phyloP scores from a whole-genome alignment of 179 eudicot genomes.

The Beta lomatogona region DNA sequence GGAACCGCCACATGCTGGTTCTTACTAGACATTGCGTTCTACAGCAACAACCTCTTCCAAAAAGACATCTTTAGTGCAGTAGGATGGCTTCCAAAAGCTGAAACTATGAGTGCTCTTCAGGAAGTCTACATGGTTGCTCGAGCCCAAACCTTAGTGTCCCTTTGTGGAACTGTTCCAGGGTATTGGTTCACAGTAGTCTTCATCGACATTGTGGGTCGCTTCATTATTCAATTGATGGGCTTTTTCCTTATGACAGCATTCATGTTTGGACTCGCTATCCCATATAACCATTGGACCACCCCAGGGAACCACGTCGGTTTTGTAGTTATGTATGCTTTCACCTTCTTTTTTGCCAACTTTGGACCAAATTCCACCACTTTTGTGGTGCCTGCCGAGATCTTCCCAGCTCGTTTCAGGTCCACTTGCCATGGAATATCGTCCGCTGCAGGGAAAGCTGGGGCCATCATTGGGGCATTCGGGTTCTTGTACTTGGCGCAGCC shows the following conservation, averaged over 20 bases:
- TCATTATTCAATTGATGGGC: slow-evolving; percentile 27
- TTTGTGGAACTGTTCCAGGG: slow-evolving; percentile 27
- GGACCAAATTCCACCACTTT: slow-evolving; percentile 34
- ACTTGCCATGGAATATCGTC: slow-evolving; percentile 29
- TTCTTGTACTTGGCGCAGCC: slow-evolving; percentile 29
- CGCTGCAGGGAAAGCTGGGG: slow-evolving; percentile 33
- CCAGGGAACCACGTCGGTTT: slow-evolving; percentile 28
- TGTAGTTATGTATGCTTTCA: slow-evolving; percentile 28
- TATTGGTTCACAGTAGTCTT: slow-evolving; percentile 34
- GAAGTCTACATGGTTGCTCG: slow-evolving; percentile 34
- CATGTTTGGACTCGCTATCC: slow-evolving; percentile 29
- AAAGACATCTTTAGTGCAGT: slow-evolving; percentile 31
- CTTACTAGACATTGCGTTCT: slow-evolving; percentile 31
- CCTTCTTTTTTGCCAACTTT: slow-evolving; percentile 34
- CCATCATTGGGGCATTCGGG: slow-evolving; percentile 30
- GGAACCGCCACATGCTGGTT: slow-evolving; percentile 29
- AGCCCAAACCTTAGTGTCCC: slow-evolving; percentile 27
- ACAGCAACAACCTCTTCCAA: slow-evolving; percentile 36
- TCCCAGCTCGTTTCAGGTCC: slow-evolving; percentile 31
- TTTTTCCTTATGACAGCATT: slow-evolving; percentile 30
- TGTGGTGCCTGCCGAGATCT: slow-evolving; percentile 32
- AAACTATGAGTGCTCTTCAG: slow-evolving; percentile 25
- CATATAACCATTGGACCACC: slow-evolving; percentile 28
- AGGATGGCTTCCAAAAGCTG: slow-evolving; percentile 25
- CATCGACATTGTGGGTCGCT: slow-evolving; percentile 21